Conservation (phyloP, 495 filamentous ascomycete species). For the Penicillium diatomitis region DNA sequence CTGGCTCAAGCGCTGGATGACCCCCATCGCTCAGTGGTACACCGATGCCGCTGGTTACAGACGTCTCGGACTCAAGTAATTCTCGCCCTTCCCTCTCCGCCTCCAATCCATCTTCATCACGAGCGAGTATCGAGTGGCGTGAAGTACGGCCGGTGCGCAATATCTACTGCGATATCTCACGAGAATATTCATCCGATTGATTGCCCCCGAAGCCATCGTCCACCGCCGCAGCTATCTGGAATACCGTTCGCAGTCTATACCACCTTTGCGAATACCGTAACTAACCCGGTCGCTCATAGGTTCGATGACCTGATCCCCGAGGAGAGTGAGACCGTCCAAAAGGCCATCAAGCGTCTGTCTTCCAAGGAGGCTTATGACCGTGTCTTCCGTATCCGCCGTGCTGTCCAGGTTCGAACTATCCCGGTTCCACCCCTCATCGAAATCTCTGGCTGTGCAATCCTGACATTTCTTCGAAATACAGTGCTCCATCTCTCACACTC, state of each 20-base stretch:
- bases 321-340: slow-evolving; percentile 75
- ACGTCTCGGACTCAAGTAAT: slow-evolving; percentile 81
- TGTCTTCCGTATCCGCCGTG: slow-evolving; percentile 89
- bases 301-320: slow-evolving; percentile 89
- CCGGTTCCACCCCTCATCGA: slow-evolving; percentile 1
- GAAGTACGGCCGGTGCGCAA: background rate
- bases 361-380: slow-evolving; percentile 91
- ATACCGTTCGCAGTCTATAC: slow-evolving; percentile 8
- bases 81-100: slow-evolving; percentile 9
- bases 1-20: slow-evolving; percentile 70
- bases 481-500: slow-evolving; percentile 76
- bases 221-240: slow-evolving; percentile 13
- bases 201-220: slow-evolving; percentile 7
- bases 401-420: slow-evolving; percentile 63
- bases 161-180: background rate
- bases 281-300: slow-evolving; percentile 37
- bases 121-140: slow-evolving; percentile 6
- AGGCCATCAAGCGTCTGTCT: slow-evolving; percentile 81
- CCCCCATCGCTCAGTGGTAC: slow-evolving; percentile 78
- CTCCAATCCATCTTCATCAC: slow-evolving; percentile 4
- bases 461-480: slow-evolving; percentile 29
- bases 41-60: slow-evolving; percentile 79
- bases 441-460: slow-evolving; percentile 1
- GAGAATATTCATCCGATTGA: background rate
- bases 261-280: background rate